A percentile compares a stretch with the other conserved stretches of the same genome.
Evolutionary conservation across 2,329 filamentous ascomycete genomes (phyloP).

Genomic region (Fusarium sp.): DNA sequence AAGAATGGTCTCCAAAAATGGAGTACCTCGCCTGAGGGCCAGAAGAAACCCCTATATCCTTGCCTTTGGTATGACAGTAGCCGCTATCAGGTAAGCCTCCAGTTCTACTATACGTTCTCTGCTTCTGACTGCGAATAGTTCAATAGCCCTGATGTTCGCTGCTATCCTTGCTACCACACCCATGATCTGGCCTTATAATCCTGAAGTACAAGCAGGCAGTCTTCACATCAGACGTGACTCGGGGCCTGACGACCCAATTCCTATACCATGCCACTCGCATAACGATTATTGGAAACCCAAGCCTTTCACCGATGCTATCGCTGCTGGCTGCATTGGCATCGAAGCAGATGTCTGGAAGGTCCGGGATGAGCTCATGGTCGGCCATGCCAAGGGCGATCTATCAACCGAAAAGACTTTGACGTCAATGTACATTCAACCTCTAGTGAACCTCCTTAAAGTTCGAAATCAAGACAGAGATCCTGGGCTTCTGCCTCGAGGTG

Average conservation of each 20-base stretch:
- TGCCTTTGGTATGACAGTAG: constrained; percentile 21
- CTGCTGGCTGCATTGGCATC: constrained; percentile 68
- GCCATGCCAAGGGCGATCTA: constrained; percentile 67
- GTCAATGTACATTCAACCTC: constrained; percentile 71
- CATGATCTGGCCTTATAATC: constrained; percentile 12
- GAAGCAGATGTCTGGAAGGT: constrained; percentile 77
- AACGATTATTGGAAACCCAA: constrained; percentile 76
- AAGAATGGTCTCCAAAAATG: constrained; percentile 1
- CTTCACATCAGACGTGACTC: not conserved
- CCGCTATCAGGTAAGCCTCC: constrained; percentile 18
- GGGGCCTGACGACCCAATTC: constrained; percentile 41
- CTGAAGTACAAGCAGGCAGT: not conserved
- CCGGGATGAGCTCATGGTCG: constrained; percentile 66
- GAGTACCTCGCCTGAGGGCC: not conserved
- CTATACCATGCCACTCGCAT: constrained; percentile 72
- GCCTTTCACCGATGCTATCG: constrained; percentile 71
- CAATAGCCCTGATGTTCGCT: constrained; percentile 16
- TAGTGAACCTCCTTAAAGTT: constrained; percentile 68
- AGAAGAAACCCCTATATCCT: constrained; percentile 24
- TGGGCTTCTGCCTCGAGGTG: constrained; percentile 54
- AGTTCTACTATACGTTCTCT: rapidly evolving
- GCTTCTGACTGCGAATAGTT: constrained; percentile 3
- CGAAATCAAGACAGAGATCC: constrained; percentile 43
- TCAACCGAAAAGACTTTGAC: constrained; percentile 66
- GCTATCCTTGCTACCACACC: constrained; percentile 18